Conservation (phyloP, 257 asterid species). For the Primulina huaijiensis region DNA sequence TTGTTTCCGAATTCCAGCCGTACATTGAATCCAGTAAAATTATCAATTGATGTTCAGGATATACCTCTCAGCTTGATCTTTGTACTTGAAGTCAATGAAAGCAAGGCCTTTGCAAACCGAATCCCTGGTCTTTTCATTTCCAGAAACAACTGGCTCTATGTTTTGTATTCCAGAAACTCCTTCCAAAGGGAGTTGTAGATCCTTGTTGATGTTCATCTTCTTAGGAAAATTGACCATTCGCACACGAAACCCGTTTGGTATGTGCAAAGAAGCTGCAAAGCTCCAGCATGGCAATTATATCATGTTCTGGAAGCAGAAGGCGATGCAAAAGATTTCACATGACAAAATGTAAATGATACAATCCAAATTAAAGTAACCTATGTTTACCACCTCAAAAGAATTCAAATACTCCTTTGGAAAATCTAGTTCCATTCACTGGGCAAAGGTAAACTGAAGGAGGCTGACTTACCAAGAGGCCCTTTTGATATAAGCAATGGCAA, state of each 20-base stretch:
- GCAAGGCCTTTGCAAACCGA: slow-evolving; percentile 93
- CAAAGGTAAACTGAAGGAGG: no score
- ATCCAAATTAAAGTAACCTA: neutral
- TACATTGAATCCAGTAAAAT: neutral
- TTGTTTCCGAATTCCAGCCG: neutral
- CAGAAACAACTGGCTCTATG: slow-evolving; percentile 74
- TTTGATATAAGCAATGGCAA: no score
- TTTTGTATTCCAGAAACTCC: slow-evolving; percentile 66
- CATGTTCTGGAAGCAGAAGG: neutral
- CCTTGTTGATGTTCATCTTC: slow-evolving; percentile 80
- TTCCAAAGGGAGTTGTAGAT: slow-evolving; percentile 62
- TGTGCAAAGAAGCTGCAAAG: slow-evolving; percentile 34
- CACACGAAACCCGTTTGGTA: slow-evolving; percentile 55
- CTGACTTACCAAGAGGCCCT: no score
- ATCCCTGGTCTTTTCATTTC: slow-evolving; percentile 83
- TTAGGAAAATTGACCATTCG: slow-evolving; percentile 88
- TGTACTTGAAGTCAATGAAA: slow-evolving; percentile 57
- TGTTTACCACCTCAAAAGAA: neutral
- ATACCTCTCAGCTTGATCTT: slow-evolving; percentile 70
- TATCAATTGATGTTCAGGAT: neutral
- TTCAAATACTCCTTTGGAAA: neutral
- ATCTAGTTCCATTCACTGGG: neutral
- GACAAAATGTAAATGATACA: neutral
- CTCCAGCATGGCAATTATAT: slow-evolving; percentile 5
- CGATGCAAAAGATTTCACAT: neutral